Conservation (phyloP, 495 filamentous ascomycete genomes). For the Glarea lozoyensis region DNA sequence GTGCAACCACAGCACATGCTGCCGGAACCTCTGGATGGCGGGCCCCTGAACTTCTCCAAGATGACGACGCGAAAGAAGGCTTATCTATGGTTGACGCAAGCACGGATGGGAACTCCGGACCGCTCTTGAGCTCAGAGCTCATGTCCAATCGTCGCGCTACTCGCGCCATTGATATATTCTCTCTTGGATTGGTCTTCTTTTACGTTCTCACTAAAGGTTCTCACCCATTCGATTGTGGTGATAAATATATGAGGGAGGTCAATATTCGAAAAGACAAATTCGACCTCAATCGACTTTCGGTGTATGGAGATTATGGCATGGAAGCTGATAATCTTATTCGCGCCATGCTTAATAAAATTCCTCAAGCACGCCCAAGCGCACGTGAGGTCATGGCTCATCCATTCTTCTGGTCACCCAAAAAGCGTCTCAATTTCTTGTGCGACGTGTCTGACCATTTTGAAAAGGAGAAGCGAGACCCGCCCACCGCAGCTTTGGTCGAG, state of each 20-base stretch:
- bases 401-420: conserved; percentile 89
- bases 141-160: conserved; percentile 74
- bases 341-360: conserved; percentile 72
- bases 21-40: conserved; percentile 94
- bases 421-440: conserved; percentile 81
- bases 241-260: conserved; percentile 88
- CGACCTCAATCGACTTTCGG: conserved; percentile 60
- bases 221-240: conserved; percentile 93
- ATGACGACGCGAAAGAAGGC: conserved; percentile 46
- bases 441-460: conserved; percentile 95
- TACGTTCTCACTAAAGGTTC: conserved; percentile 84
- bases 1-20: conserved; percentile 86
- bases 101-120: conserved; percentile 31
- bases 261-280: conserved; percentile 87
- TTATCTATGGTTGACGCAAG: conserved; percentile 17
- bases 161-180: conserved; percentile 93
- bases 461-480: conserved; percentile 74
- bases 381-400: conserved; percentile 77
- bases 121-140: conserved; percentile 26
- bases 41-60: conserved; percentile 83
- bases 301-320: conserved; percentile 69
- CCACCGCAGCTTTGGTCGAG: conserved; percentile 52
- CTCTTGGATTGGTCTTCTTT: conserved; percentile 90
- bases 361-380: conserved; percentile 61
- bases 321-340: conserved; percentile 81